These are phyloP conservation scores for Fusarium annulatum DNA, from an alignment of 2,329 filamentous ascomycete genomes.

Conservation along the genomic window DNA sequence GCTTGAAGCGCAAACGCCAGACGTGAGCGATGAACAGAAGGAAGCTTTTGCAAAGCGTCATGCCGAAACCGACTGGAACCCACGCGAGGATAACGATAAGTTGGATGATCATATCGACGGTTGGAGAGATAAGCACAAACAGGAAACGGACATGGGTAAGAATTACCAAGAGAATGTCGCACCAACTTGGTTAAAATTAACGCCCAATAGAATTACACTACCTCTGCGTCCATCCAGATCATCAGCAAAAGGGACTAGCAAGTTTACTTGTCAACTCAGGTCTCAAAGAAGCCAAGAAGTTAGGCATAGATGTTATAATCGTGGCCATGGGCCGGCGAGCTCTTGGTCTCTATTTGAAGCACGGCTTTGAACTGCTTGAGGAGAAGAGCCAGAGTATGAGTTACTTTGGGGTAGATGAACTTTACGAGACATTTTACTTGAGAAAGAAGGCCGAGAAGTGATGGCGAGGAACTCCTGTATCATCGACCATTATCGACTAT, in stretches of 20 bases:
- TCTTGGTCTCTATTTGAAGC: constrained; percentile 30
- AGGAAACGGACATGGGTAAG: constrained; percentile 23
- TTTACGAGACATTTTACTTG: constrained; percentile 32
- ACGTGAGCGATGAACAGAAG: constrained; percentile 8
- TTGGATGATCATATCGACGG: constrained; percentile 20
- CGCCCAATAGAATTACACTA: constrained; percentile 32
- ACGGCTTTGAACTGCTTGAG: constrained; percentile 30
- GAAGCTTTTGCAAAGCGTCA: not conserved
- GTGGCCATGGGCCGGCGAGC: constrained; percentile 35
- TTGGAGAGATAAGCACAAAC: constrained; percentile 23
- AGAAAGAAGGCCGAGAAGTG: not conserved
- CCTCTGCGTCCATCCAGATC: constrained; percentile 35
- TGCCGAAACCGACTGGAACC: constrained; percentile 1
- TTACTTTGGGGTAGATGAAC: not conserved
- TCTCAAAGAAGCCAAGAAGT: constrained; percentile 23
- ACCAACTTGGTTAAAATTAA: not conserved
- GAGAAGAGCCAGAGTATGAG: constrained; percentile 12
- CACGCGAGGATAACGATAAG: not conserved
- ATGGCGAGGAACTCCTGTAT: not conserved
- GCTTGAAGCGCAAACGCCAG: constrained; percentile 28
- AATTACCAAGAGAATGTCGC: fast-evolving
- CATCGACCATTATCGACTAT: not conserved
- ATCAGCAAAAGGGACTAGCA: constrained; percentile 35
- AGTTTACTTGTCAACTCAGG: constrained; percentile 40
- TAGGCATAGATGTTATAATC: constrained; percentile 30